These are phyloP conservation scores for Candida frijolesensis DNA, from an alignment of 1,139 yeast genomes.

Conservation along the genomic window DNA sequence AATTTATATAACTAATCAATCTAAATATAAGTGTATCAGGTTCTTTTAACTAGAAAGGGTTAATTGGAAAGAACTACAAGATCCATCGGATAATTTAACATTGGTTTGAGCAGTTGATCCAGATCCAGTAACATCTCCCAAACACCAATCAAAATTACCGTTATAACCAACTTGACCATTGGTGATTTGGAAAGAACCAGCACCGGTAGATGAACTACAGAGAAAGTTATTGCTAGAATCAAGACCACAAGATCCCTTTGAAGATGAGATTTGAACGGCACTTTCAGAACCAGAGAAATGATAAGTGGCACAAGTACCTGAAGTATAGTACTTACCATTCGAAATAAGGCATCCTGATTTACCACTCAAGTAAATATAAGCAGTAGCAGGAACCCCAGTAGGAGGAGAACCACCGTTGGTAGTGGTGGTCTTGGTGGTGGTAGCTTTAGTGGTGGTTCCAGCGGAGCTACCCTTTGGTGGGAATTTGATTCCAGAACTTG, in stretches of 20 bases:
- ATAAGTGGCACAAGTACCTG: conserved; percentile 86
- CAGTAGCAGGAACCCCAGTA: conserved; percentile 34
- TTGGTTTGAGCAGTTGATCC: conserved; percentile 48
- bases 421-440: conserved; percentile 14
- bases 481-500: conserved; percentile 66
- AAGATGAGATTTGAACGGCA: conserved; percentile 63
- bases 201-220: conserved; percentile 33
- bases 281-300: conserved; percentile 51
- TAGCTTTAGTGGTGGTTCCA: conserved; percentile 18
- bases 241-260: conserved; percentile 75
- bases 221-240: conserved; percentile 27
- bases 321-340: conserved; percentile 79
- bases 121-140: conserved; percentile 36
- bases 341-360: conserved; percentile 77
- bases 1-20: background rate
- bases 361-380: conserved; percentile 53
- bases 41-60: background rate
- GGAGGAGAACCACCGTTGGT: conserved; percentile 12
- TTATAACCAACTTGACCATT: conserved; percentile 59
- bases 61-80: conserved; percentile 27
- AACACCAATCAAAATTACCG: conserved; percentile 64
- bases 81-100: conserved; percentile 49
- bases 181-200: conserved; percentile 47
- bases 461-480: conserved; percentile 57
- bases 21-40: background rate